Base-by-base conservation (phyloP, 495 filamentous ascomycete genomes). In the Penicillium longicatenatum region DNA sequence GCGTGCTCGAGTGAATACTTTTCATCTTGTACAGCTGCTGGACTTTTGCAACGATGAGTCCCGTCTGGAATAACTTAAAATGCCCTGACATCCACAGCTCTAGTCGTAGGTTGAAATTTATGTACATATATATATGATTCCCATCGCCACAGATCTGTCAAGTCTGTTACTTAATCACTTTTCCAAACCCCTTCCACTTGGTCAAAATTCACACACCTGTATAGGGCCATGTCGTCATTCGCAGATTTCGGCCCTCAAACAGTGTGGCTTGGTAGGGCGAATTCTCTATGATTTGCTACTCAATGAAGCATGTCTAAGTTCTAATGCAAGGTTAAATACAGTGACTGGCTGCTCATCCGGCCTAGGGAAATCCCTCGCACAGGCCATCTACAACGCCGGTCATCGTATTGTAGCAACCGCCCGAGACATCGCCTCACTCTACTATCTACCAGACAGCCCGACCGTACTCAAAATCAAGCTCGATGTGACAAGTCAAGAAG, bases 361-460 rank as follows among this genome's bases (percentile, higher is more conserved):
- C 7, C 31, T 82, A 60, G 81, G 83, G 44, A 73, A 71, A 37
- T 64, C 71, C 20, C 55, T 84, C n/a, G 76, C 76, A 48, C 53
- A 65, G 12, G 57, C 52, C 22, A 62, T 79, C 58, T 58, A 74
- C 46, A 65, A 75, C 26, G 62, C 70, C 9, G 65, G 69, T 30
- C 64, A 80, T 48, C 75, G 73, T 9, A 61, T 85, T 24, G 78
- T 82, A 3, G 82, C 80, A 11, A 84, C 78, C 1, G 76, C 79
- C 16, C 69, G 70, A 50, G 70, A 78, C 39, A 17, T 62, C n/a
- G 24, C 63, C 8, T 52, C 67, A 6, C 66, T 83, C 19, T 64
- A 71, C 20, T 69, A 66, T 51, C 65, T 83, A 12, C 71, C 78
- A 4, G 59, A 65, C 4, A 37, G 42, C 6, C 56, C 68, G 31